Evolutionary conservation across 1,284 basidiomycete species (phyloP).

Genomic region (Porogramme epimiltina): DNA sequence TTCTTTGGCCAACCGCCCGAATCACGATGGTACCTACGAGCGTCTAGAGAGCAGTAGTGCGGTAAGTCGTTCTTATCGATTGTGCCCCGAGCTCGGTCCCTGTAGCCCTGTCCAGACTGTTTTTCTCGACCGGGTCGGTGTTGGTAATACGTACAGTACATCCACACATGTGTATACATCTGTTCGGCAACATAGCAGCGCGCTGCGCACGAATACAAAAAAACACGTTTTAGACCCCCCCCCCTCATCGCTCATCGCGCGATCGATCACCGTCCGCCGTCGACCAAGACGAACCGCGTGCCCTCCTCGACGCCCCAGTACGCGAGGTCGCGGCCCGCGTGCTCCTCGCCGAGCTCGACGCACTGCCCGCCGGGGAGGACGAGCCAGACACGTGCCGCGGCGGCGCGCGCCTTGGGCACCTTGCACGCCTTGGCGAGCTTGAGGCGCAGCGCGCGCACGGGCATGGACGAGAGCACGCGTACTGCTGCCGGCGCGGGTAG

Average conservation of each 20-base stretch:
- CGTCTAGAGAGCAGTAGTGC: no score
- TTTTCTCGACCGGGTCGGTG: no score
- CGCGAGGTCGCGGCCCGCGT: slow-evolving; percentile 53
- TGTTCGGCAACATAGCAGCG: no score
- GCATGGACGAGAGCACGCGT: slow-evolving; percentile 67
- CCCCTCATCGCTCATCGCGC: no score
- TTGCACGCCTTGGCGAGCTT: slow-evolving; percentile 37
- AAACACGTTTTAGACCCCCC: no score
- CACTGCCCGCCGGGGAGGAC: slow-evolving; percentile 50
- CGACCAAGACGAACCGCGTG: slow-evolving; percentile 11
- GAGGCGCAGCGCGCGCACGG: slow-evolving; percentile 52
- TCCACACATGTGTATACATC: no score
- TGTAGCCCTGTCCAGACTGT: no score
- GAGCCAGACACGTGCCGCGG: slow-evolving; percentile 51
- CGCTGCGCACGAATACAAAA: no score
- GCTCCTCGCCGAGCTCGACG: slow-evolving; percentile 44
- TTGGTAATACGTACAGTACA: no score
- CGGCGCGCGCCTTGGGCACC: slow-evolving; percentile 29
- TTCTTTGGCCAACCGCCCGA: not conserved
- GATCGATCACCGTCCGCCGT: not conserved
- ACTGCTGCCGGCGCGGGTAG: slow-evolving; percentile 29
- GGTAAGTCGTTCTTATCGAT: no score
- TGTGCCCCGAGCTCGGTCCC: no score
- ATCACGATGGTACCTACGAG: not conserved
- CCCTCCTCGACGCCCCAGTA: slow-evolving; percentile 76